phyloP scores from a whole-genome alignment of 1,139 yeast species.

The Yamadazyma triangularis region DNA sequence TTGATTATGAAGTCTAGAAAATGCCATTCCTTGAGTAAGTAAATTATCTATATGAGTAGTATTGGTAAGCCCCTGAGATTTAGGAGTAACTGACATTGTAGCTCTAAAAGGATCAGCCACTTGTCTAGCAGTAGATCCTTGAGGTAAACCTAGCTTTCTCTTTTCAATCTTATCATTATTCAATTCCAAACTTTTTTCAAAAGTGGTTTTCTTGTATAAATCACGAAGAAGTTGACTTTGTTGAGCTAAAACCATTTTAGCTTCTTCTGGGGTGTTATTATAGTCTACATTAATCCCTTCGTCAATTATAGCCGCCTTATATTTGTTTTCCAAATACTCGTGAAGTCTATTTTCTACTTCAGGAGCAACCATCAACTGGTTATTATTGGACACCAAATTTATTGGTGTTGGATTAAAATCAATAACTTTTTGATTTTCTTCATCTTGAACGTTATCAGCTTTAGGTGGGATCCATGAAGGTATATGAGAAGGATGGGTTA shows the following conservation, averaged over 20 bases:
- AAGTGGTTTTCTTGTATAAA: slow-evolving; percentile 27
- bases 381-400: slow-evolving; percentile 17
- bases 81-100: slow-evolving; percentile 36
- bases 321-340: slow-evolving; percentile 49
- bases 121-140: slow-evolving; percentile 29
- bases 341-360: slow-evolving; percentile 39
- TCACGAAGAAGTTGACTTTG: slow-evolving; percentile 26
- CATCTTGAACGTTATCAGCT: slow-evolving; percentile 34
- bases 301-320: slow-evolving; percentile 37
- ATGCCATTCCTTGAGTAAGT: slow-evolving; percentile 67
- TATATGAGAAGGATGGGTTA: slow-evolving; percentile 78
- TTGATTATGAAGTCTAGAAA: slow-evolving; percentile 69
- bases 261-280: slow-evolving; percentile 31
- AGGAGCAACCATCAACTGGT: slow-evolving; percentile 20
- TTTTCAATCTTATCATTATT: slow-evolving; percentile 41
- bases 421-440: slow-evolving; percentile 35
- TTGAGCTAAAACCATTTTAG: slow-evolving; percentile 24
- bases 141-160: slow-evolving; percentile 45
- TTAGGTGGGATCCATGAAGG: slow-evolving; percentile 55
- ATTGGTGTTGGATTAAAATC: slow-evolving; percentile 29
- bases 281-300: slow-evolving; percentile 33
- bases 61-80: slow-evolving; percentile 38
- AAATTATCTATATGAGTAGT: slow-evolving; percentile 69
- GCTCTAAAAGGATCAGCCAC: slow-evolving; percentile 38
- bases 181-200: slow-evolving; percentile 36